Evolutionary conservation across 108 stramenopile genomes (phyloP), one percentile per base, ranked within the genome.

Genomic region (Cylindrotheca fusiformis): DNA sequence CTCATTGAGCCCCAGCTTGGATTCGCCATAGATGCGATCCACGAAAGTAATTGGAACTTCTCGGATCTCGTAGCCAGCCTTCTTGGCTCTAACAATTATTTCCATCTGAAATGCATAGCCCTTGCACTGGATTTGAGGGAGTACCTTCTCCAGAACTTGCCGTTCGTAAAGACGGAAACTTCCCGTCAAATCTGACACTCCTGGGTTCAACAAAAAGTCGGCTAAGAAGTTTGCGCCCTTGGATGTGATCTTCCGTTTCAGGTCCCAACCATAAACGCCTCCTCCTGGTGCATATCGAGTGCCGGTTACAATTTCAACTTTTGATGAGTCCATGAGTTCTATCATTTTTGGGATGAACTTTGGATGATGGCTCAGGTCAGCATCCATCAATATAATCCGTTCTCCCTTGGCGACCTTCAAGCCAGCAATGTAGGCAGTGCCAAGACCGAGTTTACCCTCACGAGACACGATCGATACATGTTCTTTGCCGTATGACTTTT

Each of bases 31-130:
- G 44, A 99, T 88, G 31, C 99, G 74, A 85, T 99, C 99, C 10
- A 99, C 97, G 69, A 99, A 99, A 2, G 86, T 75, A 56, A 99
- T 99, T 0, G 95, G 95, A 18, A 99, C 96, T 66, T 99, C 97
- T 32, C 63, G 92, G 20, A 99, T 77, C 32, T 53, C 72, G 65
- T 90, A 89, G 18, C 95, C 95, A 26, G 71, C 79, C 22, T 87
- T 76, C 49, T 80, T 76, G 26, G 96, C 91, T 56, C 94, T 69
- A 14, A 98, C 92, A 41, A 97, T 72, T 56, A 98, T 97, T 68
- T 99, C 97, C 99, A 99, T 99, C 67, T 99, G 97, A 71, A 99
- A 99, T 24, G 97, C 97, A 76, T 99, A 99, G 19, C 97, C 97
- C 57, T 81, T 95, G 57, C 86, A 86, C 33, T 71, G 71, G 12